A percentile compares a stretch with the other conserved stretches of the same genome.
Evolutionary conservation across 2,329 filamentous ascomycete genomes (phyloP).

Genomic region (Calonectria henricotiae): DNA sequence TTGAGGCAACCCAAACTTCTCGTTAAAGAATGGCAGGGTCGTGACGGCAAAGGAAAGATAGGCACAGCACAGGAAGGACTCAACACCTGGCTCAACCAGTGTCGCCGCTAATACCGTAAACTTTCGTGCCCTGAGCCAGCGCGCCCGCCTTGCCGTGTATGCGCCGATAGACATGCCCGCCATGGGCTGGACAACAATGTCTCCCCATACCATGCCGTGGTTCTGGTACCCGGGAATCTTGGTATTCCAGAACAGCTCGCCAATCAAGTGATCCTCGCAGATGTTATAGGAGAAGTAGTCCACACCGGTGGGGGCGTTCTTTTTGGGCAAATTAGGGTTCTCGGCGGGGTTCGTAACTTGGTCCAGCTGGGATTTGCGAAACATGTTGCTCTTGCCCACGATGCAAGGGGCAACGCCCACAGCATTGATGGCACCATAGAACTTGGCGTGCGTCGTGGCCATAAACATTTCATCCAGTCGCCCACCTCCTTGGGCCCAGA

Average conservation of each 20-base stretch:
- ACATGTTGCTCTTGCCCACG: conserved; percentile 99
- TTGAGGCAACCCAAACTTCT: conserved; percentile 68
- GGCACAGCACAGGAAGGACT: conserved; percentile 86
- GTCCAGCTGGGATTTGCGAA: conserved; percentile 91
- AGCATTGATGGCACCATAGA: conserved; percentile 97
- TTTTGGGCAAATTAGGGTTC: conserved; percentile 62
- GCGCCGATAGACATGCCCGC: conserved; percentile 83
- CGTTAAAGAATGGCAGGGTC: conserved; percentile 77
- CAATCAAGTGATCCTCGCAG: conserved; percentile 97
- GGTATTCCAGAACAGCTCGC: conserved; percentile 90
- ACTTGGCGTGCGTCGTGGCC: conserved; percentile 94
- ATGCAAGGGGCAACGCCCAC: conserved; percentile 93
- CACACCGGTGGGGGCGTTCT: conserved; percentile 74
- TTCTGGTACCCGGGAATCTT: conserved; percentile 78
- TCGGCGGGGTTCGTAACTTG: conserved; percentile 72
- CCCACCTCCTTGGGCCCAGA: conserved; percentile 75
- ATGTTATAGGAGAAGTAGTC: conserved; percentile 97
- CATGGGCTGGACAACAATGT: conserved; percentile 92
- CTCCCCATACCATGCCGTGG: conserved; percentile 87
- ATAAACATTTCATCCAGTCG: conserved; percentile 96
- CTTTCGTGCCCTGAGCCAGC: conserved; percentile 95
- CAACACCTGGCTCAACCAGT: conserved; percentile 92
- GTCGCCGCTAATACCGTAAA: conserved; percentile 94
- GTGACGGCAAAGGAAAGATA: conserved; percentile 87
- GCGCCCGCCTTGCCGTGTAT: conserved; percentile 85